A percentile compares a stretch with the other conserved stretches of the same genome.
These are phyloP conservation scores for Penicillium pancosmium DNA, from an alignment of 495 filamentous ascomycete species.

Conservation along the genomic window DNA sequence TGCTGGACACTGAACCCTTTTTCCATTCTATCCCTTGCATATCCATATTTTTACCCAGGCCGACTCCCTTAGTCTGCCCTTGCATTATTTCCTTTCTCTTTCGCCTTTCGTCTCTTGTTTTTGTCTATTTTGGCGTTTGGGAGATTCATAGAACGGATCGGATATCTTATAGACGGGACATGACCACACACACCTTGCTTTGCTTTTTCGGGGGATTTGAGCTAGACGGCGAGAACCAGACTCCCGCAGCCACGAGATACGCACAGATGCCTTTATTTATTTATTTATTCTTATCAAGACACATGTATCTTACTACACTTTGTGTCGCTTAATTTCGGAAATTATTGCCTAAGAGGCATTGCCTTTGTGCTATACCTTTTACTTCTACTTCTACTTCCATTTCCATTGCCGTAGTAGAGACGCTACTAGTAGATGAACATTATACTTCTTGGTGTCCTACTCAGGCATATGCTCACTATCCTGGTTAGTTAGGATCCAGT, in stretches of 20 bases:
- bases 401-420: background rate
- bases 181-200: conserved; percentile 25
- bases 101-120: background rate
- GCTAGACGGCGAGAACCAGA: conserved; percentile 12
- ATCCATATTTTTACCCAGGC: background rate
- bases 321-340: conserved; percentile 4
- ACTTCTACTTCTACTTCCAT: background rate
- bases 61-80: background rate
- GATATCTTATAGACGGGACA: conserved; percentile 24
- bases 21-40: conserved; percentile 2
- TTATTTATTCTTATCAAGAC: background rate
- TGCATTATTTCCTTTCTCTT: background rate
- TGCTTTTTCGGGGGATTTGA: conserved; percentile 5
- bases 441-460: too few species aligned
- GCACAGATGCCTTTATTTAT: conserved; percentile 11
- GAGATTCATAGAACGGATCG: conserved; percentile 23
- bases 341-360: background rate
- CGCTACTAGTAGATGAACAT: too few species aligned
- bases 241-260: conserved; percentile 23
- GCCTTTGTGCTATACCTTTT: background rate
- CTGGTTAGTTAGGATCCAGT: too few species aligned
- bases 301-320: conserved; percentile 17
- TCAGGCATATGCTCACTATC: too few species aligned
- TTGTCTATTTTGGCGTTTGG: conserved; percentile 22
- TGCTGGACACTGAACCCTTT: conserved; percentile 23